Percentiles rank a stretch among this genome's conserved stretches.
phyloP scores from a whole-genome alignment of 2,329 filamentous ascomycete genomes.

The Trichoderma oligosporum region DNA sequence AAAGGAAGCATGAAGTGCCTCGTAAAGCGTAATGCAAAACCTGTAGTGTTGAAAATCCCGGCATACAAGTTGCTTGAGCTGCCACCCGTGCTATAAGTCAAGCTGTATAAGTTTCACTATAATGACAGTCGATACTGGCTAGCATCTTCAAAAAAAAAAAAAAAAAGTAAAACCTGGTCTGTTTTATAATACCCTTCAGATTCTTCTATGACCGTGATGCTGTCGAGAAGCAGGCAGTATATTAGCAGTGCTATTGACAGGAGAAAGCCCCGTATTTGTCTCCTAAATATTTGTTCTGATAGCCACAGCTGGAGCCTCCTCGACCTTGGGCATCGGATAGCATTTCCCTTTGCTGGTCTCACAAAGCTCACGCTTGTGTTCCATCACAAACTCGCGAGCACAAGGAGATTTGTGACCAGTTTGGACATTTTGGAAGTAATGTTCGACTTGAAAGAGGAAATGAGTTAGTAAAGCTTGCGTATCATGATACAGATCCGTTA shows the following conservation, averaged over 20 bases:
- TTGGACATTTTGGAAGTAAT: conserved; percentile 44
- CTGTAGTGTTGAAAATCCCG: too few species aligned
- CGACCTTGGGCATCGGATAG: neutral
- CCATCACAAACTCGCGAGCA: conserved; percentile 33
- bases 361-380: conserved; percentile 31
- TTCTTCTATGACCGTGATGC: neutral
- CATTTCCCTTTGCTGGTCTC: conserved; percentile 9
- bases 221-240: neutral
- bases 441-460: conserved; percentile 37
- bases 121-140: neutral
- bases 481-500: too few species aligned
- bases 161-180: neutral
- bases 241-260: neutral
- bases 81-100: too few species aligned
- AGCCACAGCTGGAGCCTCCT: neutral
- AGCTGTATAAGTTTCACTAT: neutral
- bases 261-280: neutral
- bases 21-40: neutral
- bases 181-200: neutral
- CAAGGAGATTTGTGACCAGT: conserved; percentile 37
- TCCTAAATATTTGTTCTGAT: neutral
- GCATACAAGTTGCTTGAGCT: too few species aligned
- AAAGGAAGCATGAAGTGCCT: neutral
- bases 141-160: neutral
- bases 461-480: neutral